Conservation (phyloP, 306 rosid genomes). For the Oemleria cerasiformis region DNA sequence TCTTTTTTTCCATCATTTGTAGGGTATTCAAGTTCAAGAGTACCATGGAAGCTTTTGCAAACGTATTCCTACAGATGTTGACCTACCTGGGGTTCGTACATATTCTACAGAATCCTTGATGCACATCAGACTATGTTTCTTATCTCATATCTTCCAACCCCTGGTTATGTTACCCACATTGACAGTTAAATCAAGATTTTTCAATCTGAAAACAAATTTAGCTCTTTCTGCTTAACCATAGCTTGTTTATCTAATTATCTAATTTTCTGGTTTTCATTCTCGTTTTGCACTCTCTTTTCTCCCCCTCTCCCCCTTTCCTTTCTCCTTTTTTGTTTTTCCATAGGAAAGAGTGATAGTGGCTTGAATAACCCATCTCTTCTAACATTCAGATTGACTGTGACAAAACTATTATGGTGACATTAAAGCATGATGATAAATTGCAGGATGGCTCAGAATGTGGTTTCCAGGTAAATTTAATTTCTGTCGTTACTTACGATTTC, state of each 20-base stretch:
- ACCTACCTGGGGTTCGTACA: conserved; percentile 85
- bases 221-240: not conserved
- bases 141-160: not conserved
- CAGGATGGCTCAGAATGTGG: conserved; percentile 98
- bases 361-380: not conserved
- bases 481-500: conserved; percentile 21
- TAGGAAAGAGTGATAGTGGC: not conserved
- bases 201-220: conserved; percentile 1
- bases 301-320: not conserved
- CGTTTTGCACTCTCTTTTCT: not conserved
- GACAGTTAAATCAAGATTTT: not conserved
- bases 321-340: not conserved
- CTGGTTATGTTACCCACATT: not conserved
- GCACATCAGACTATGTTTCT: not conserved
- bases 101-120: conserved; percentile 26
- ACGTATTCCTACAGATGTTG: conserved; percentile 94
- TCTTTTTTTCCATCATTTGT: conserved; percentile 25
- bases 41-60: conserved; percentile 90
- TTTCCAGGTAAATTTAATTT: conserved; percentile 70
- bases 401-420: conserved; percentile 82
- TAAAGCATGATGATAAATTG: conserved; percentile 94
- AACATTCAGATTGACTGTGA: conserved; percentile 87
- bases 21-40: conserved; percentile 98
- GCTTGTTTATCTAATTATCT: not conserved
- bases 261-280: conserved; percentile 6